Evolutionary conservation across 2,329 filamentous ascomycete species (phyloP).

Genomic region (Elsinoe arachidis): DNA sequence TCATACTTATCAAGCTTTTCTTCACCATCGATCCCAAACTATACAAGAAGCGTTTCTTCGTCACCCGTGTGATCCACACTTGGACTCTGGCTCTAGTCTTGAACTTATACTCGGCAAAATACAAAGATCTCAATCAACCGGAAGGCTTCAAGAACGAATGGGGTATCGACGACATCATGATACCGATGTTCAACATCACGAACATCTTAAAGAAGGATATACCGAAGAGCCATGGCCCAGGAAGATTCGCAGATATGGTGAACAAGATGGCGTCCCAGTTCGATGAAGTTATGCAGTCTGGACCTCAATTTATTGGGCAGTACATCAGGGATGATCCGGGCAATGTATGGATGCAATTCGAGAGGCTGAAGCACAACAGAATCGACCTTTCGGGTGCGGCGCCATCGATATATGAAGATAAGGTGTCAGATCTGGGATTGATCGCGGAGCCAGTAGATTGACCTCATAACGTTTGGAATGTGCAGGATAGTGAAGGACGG

Average conservation of each 20-base stretch:
- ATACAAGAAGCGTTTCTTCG: constrained; percentile 42
- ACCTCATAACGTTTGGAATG: neutral
- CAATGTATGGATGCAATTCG: constrained; percentile 1
- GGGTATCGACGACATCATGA: neutral
- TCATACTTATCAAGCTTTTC: constrained; percentile 44
- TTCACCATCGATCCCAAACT: constrained; percentile 44
- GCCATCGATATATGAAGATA: neutral
- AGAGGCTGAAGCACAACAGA: constrained; percentile 7
- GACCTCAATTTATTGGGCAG: neutral
- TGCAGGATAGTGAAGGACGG: neutral
- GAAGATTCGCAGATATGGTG: neutral
- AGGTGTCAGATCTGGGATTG: neutral
- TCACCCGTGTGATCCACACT: constrained; percentile 45
- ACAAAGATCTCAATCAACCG: neutral
- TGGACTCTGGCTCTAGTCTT: constrained; percentile 17
- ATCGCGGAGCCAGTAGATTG: neutral
- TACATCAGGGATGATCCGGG: neutral
- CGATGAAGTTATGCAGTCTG: neutral
- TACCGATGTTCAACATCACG: neutral
- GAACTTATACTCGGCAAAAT: neutral
- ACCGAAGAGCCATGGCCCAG: neutral
- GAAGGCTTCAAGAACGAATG: neutral
- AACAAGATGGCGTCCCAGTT: neutral
- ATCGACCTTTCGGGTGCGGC: neutral
- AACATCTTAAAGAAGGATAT: neutral